Conservation (phyloP, 2,329 filamentous ascomycete species). For the Aspergillus hiratsukae region DNA sequence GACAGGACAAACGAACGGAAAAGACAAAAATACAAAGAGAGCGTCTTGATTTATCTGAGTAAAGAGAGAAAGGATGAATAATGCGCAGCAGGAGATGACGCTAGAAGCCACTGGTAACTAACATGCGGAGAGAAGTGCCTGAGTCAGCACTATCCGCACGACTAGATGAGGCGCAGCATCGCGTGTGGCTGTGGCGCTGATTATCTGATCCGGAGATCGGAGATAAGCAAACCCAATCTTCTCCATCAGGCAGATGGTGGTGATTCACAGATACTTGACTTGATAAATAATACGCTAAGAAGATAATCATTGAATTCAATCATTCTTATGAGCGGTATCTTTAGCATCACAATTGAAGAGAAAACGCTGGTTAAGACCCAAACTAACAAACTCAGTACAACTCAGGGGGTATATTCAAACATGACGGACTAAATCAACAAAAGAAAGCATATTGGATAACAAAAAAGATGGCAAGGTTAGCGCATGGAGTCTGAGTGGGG, state of each 20-base stretch:
- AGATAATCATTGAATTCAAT: background rate
- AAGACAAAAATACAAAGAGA: background rate
- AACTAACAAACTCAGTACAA: conserved; percentile 2
- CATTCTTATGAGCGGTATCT: background rate
- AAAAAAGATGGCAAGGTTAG: background rate
- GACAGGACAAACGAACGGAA: background rate
- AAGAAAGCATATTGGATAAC: background rate
- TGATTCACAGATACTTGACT: background rate
- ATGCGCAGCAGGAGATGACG: conserved; percentile 6
- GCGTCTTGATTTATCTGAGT: background rate
- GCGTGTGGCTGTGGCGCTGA: background rate
- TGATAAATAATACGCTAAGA: background rate
- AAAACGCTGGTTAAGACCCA: background rate
- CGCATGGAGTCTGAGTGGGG: background rate
- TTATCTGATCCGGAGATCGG: conserved; percentile 16
- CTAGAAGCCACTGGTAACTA: conserved; percentile 19
- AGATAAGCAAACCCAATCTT: conserved; percentile 6
- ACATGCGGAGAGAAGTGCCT: conserved; percentile 20
- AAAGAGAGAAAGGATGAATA: background rate
- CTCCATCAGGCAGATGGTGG: too few relatives aligned
- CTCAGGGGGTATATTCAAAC: conserved; percentile 11
- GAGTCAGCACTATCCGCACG: conserved; percentile 1
- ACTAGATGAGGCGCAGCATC: conserved; percentile 3
- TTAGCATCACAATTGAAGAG: background rate
- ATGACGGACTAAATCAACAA: background rate